Evolutionary conservation across 257 asterid species (phyloP).

Genomic region (Solanum boliviense): DNA sequence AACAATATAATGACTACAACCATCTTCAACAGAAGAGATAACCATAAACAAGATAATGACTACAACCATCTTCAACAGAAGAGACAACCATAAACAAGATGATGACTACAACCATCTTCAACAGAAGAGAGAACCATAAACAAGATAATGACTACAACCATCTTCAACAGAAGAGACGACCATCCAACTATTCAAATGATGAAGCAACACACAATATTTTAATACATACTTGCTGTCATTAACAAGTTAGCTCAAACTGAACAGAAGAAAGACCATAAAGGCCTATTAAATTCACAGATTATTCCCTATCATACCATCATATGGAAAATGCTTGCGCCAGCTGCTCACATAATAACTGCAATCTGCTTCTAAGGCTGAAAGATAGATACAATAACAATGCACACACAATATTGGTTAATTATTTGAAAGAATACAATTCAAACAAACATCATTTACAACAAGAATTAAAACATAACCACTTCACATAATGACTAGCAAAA

Average conservation of each 20-base stretch:
- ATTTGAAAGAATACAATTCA: conserved; percentile 7
- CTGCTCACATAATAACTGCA: conserved; percentile 39
- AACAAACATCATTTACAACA: conserved; percentile 1
- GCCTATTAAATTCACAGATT: conserved; percentile 23
- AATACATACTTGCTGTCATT: not conserved
- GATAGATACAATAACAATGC: conserved; percentile 25
- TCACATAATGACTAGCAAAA: not conserved
- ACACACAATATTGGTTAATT: conserved; percentile 29
- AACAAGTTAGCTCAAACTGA: not conserved
- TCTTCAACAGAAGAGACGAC: not conserved
- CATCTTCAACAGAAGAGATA: not conserved
- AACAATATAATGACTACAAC: not conserved
- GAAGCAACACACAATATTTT: not conserved
- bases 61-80: not conserved
- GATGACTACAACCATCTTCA: too few relatives aligned
- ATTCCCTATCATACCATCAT: conserved; percentile 63
- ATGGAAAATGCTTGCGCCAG: conserved; percentile 41
- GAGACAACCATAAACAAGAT: not conserved
- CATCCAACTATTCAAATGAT: not conserved
- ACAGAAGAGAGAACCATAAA: not conserved
- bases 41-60: not conserved
- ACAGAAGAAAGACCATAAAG: not conserved
- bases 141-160: too few relatives aligned
- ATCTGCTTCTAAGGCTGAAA: conserved; percentile 44
- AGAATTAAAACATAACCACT: not conserved